A percentile compares a stretch with the other conserved stretches of the same genome.
phyloP scores from a whole-genome alignment of 2,329 filamentous ascomycete genomes.

The Apiospora marii region DNA sequence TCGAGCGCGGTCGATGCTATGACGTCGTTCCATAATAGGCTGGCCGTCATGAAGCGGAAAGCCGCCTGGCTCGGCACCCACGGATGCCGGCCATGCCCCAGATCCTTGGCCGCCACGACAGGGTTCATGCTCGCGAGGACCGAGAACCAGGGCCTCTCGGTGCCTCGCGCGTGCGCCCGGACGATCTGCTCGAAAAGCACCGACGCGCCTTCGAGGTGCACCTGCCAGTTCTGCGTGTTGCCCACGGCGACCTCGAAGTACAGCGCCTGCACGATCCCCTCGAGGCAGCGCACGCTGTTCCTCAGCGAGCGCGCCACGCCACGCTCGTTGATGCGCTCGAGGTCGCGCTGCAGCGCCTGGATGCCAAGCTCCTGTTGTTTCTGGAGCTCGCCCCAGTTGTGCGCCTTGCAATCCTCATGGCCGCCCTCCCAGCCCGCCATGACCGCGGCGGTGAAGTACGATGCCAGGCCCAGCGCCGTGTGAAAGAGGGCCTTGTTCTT shows the following conservation, averaged over 20 bases:
- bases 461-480: conserved; percentile 61
- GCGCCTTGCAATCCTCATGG: conserved; percentile 45
- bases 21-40: conserved; percentile 58
- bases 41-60: conserved; percentile 55
- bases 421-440: conserved; percentile 44
- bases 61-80: conserved; percentile 56
- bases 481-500: conserved; percentile 66
- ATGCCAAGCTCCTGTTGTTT: conserved; percentile 54
- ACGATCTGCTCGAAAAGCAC: conserved; percentile 57
- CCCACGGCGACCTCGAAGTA: conserved; percentile 58
- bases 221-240: conserved; percentile 57
- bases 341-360: conserved; percentile 52
- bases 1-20: conserved; percentile 57
- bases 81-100: conserved; percentile 41
- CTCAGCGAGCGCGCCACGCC: conserved; percentile 50
- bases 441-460: conserved; percentile 63
- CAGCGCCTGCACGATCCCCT: conserved; percentile 61
- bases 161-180: conserved; percentile 36
- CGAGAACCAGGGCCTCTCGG: conserved; percentile 43
- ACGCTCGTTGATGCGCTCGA: conserved; percentile 43
- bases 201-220: conserved; percentile 58
- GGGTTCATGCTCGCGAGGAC: conserved; percentile 39
- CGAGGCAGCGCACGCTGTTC: conserved; percentile 58
- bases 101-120: conserved; percentile 25
- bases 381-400: conserved; percentile 50